phyloP scores from a whole-genome alignment of 2,329 filamentous ascomycete genomes.

The Beauveria sp. region DNA sequence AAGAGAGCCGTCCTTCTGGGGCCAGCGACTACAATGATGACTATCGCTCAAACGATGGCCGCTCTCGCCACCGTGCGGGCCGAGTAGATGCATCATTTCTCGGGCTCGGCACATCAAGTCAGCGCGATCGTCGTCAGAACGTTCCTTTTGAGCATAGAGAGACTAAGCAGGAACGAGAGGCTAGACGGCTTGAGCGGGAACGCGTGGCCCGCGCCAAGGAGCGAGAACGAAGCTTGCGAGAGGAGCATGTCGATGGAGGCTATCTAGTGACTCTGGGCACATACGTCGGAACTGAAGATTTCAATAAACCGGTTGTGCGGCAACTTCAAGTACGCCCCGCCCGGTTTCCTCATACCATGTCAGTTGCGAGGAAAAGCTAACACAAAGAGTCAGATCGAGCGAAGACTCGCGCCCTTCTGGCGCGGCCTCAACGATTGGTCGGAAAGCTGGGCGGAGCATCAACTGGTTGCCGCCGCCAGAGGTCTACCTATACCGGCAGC shows the following conservation, averaged over 20 bases:
- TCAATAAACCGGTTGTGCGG: constrained; percentile 78
- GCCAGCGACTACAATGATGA: constrained; percentile 14
- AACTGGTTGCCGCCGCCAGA: constrained; percentile 84
- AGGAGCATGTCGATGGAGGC: constrained; percentile 90
- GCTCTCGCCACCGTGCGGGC: constrained; percentile 21
- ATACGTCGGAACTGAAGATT: constrained; percentile 89
- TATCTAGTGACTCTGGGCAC: constrained; percentile 90
- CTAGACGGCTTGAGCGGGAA: constrained; percentile 76
- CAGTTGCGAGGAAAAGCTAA: background rate
- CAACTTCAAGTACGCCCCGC: constrained; percentile 70
- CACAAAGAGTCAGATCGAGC: constrained; percentile 62
- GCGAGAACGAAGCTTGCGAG: constrained; percentile 79
- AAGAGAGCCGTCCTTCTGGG: constrained; percentile 27
- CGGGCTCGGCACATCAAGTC: constrained; percentile 31
- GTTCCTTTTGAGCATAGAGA: constrained; percentile 61
- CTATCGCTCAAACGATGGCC: constrained; percentile 1
- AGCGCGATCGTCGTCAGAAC: constrained; percentile 32
- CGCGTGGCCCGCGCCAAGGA: constrained; percentile 69
- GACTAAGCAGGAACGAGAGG: constrained; percentile 86
- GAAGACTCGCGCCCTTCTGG: constrained; percentile 91
- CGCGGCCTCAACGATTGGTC: constrained; percentile 84
- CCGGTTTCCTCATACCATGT: background rate
- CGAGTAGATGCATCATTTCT: constrained; percentile 41
- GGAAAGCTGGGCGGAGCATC: constrained; percentile 85
- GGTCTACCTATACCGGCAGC: constrained; percentile 77